Evolutionary conservation across 805 yeast genomes (phyloP), one percentile per base, ranked within the genome.

Genomic region (Wickerhamomyces pijperi): DNA sequence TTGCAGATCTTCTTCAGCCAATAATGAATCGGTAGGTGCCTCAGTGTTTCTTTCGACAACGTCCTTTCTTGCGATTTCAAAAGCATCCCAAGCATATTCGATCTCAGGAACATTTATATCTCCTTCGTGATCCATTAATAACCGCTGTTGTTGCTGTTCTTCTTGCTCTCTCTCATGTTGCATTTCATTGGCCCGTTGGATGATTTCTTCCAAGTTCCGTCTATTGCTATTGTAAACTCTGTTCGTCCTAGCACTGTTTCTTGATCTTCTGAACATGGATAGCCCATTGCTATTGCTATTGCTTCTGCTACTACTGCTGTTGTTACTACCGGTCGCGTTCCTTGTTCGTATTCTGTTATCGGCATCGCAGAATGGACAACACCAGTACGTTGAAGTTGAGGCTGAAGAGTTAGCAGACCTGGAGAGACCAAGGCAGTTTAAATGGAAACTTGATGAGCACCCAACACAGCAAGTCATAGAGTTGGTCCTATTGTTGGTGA

Each of bases 361-460:
- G 39, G 54, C 51, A 40, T 67, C 74, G 47, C 78, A 72, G 43
- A 68, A 60, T n/a, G 76, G 76, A 48, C 78, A 72, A 41, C 54
- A 54, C 76, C 76, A 70, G 14, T 43, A 53, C 4, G 40, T 49
- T 4, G 34, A 34, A 32, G 41, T 47, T n/a, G n/a, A n/a, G n/a
- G n/a, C n/a, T n/a, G n/a, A n/a, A n/a, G n/a, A n/a, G n/a, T n/a
- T n/a, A n/a, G n/a, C n/a, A n/a, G n/a, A n/a, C n/a, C n/a, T n/a
- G 1, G 44, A 35, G 1, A 59, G 32, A 3, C 69, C 71, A 15
- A 70, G 51, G 42, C 76, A 70, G 6, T 42, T 35, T 17, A 47
- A 50, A 45, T 70, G 76, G 48, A 67, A 68, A 3, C 53, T 47
- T 4, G 65, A 56, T 2, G 63, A 61, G 40, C 74, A 68, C 4